A percentile compares a stretch with the other conserved stretches of the same genome.
These are phyloP conservation scores for Lyophyllum shimeji DNA, from an alignment of 768 basidiomycete genomes.

Conservation along the genomic window DNA sequence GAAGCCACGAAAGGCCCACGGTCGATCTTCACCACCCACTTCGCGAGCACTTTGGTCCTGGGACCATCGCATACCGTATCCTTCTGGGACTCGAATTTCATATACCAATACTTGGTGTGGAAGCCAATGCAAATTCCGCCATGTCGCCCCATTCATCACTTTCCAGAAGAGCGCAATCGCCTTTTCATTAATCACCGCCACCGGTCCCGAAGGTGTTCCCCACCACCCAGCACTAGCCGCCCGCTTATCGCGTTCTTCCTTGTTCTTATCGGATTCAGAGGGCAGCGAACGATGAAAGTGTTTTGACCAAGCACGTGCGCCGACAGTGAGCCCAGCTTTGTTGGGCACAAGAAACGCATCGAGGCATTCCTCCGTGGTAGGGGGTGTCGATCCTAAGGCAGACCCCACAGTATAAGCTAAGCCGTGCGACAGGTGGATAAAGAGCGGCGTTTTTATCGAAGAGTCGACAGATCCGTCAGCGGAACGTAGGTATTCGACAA, in stretches of 20 bases:
- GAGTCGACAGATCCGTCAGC: not conserved
- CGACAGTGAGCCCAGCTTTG: slow-evolving; percentile 50
- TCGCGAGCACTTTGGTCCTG: slow-evolving; percentile 36
- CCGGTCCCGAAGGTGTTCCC: slow-evolving; percentile 56
- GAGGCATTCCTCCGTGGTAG: slow-evolving; percentile 48
- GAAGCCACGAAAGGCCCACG: slow-evolving; percentile 63
- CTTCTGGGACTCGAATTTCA: slow-evolving; percentile 56
- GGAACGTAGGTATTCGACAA: slow-evolving; percentile 13
- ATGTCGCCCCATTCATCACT: slow-evolving; percentile 51
- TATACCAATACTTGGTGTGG: slow-evolving; percentile 64
- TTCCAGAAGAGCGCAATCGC: slow-evolving; percentile 52
- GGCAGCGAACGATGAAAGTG: slow-evolving; percentile 56
- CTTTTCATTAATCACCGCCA: slow-evolving; percentile 49
- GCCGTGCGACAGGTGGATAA: slow-evolving; percentile 46
- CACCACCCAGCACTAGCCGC: slow-evolving; percentile 50
- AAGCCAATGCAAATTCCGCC: slow-evolving; percentile 68
- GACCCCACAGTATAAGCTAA: slow-evolving; percentile 63
- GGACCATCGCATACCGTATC: slow-evolving; percentile 71
- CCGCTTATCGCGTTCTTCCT: slow-evolving; percentile 17
- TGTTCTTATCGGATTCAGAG: slow-evolving; percentile 3
- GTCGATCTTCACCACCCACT: slow-evolving; percentile 9
- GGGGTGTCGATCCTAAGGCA: slow-evolving; percentile 50
- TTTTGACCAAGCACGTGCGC: slow-evolving; percentile 67
- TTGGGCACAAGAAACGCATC: slow-evolving; percentile 51
- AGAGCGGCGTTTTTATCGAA: slow-evolving; percentile 28